A percentile compares a stretch with the other conserved stretches of the same genome.
phyloP scores from a whole-genome alignment of 2,329 filamentous ascomycete species.

The Botrytis medusae region DNA sequence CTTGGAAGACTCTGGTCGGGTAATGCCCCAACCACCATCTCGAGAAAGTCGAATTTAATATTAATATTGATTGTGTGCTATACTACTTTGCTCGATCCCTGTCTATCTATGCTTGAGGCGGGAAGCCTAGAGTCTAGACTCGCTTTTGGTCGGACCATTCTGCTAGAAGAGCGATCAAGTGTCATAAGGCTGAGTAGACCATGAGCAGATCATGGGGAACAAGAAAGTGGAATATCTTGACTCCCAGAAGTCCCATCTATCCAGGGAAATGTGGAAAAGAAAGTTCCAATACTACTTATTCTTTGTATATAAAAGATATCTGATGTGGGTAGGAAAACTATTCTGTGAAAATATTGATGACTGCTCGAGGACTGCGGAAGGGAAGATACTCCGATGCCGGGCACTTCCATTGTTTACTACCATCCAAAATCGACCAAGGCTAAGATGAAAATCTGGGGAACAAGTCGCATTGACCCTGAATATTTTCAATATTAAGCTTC shows the following conservation, averaged over 20 bases:
- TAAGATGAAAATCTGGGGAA: not conserved
- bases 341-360: not conserved
- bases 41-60: not conserved
- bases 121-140: slow-evolving; percentile 3
- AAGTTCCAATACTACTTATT: not conserved
- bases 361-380: not conserved
- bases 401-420: not conserved
- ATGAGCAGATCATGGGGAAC: not conserved
- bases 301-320: not conserved
- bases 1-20: not conserved
- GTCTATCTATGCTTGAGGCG: slow-evolving; percentile 3
- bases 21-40: not conserved
- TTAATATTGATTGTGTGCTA: not conserved
- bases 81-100: slow-evolving; percentile 9
- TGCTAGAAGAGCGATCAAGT: not conserved
- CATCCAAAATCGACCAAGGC: not conserved
- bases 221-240: not conserved
- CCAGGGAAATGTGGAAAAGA: not conserved
- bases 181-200: slow-evolving; percentile 3
- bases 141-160: not conserved
- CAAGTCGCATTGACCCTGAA: not conserved
- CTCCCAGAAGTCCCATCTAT: not conserved
- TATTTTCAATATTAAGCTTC: not conserved
- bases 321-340: not conserved
- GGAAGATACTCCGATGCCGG: not conserved